A percentile compares a stretch with the other conserved stretches of the same genome.
Evolutionary conservation across 2,329 filamentous ascomycete species (phyloP).

Genomic region (Emmonsiellopsis sp.): DNA sequence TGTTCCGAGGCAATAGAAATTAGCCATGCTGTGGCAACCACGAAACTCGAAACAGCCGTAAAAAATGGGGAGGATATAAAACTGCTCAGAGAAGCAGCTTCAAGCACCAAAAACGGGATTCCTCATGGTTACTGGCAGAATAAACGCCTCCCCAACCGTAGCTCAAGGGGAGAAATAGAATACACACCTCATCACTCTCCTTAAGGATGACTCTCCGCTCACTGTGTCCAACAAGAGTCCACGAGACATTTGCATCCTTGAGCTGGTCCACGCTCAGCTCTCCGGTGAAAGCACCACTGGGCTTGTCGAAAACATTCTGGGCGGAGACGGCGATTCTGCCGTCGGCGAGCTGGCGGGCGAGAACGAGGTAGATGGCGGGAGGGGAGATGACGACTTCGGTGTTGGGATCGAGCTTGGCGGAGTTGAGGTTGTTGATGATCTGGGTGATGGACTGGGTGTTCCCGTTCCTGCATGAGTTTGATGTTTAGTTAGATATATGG

Average conservation of each 20-base stretch:
- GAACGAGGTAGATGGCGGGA: slow-evolving; percentile 79
- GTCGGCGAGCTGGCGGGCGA: slow-evolving; percentile 70
- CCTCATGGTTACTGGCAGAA: not conserved
- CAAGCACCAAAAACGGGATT: not conserved
- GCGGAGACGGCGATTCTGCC: slow-evolving; percentile 74
- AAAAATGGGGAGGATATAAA: too few relatives aligned
- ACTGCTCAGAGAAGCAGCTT: not conserved
- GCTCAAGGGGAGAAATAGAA: not conserved
- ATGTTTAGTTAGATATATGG: slow-evolving; percentile 1
- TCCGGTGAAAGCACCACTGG: slow-evolving; percentile 92
- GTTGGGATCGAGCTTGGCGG: slow-evolving; percentile 54
- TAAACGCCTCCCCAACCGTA: not conserved
- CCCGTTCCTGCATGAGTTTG: slow-evolving; percentile 66
- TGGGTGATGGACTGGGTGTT: slow-evolving; percentile 78
- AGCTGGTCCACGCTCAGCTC: slow-evolving; percentile 92
- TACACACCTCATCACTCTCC: slow-evolving; percentile 62
- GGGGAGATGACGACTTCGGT: slow-evolving; percentile 92
- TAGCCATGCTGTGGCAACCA: not conserved
- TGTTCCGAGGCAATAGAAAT: slow-evolving; percentile 1
- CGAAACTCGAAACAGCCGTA: too few relatives aligned
- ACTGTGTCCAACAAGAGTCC: slow-evolving; percentile 88
- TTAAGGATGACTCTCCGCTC: slow-evolving; percentile 85
- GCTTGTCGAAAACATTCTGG: slow-evolving; percentile 97
- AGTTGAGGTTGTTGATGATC: slow-evolving; percentile 84
- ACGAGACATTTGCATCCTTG: slow-evolving; percentile 76